Evolutionary conservation across 2,329 filamentous ascomycete species (phyloP).

Genomic region (Cladobotryum mycophilum): DNA sequence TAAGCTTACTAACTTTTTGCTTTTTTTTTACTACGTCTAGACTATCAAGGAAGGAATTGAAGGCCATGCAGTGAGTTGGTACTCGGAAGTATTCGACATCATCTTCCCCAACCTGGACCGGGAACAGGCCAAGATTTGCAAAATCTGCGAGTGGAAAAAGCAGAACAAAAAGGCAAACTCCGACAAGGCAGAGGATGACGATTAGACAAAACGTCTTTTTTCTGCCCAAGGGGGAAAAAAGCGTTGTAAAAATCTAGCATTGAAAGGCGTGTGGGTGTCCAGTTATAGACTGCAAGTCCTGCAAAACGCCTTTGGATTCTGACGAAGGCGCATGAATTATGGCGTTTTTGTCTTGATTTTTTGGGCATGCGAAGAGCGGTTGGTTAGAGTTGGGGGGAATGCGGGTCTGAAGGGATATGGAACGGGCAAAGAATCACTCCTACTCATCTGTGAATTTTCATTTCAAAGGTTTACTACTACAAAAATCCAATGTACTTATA

Average conservation of each 20-base stretch:
- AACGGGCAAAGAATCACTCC: conserved; percentile 4
- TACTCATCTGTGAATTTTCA: conserved; percentile 7
- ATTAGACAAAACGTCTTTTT: conserved; percentile 18
- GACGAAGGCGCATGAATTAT: conserved; percentile 4
- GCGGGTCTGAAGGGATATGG: neutral
- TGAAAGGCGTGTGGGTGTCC: neutral
- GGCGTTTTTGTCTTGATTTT: conserved; percentile 6
- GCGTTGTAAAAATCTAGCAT: conserved; percentile 1
- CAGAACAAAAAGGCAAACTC: conserved; percentile 32
- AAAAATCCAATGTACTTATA: neutral
- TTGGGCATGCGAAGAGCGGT: neutral
- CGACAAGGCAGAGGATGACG: conserved; percentile 30
- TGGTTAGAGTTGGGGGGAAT: neutral
- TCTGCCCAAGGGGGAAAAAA: neutral
- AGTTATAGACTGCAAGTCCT: neutral
- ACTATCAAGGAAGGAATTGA: conserved; percentile 97
- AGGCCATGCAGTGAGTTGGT: conserved; percentile 88
- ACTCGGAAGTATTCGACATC: conserved; percentile 84
- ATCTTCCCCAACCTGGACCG: conserved; percentile 79
- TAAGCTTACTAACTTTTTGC: neutral
- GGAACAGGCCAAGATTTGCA: conserved; percentile 69
- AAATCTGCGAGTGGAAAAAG: conserved; percentile 48
- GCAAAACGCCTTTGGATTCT: conserved; percentile 1
- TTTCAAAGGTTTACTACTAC: neutral
- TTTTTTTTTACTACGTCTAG: conserved; percentile 39